Percentiles rank a stretch among this genome's conserved stretches.
These are phyloP conservation scores for Cercospora zeae-maydis DNA, from an alignment of 2,329 filamentous ascomycete species.

Conservation along the genomic window DNA sequence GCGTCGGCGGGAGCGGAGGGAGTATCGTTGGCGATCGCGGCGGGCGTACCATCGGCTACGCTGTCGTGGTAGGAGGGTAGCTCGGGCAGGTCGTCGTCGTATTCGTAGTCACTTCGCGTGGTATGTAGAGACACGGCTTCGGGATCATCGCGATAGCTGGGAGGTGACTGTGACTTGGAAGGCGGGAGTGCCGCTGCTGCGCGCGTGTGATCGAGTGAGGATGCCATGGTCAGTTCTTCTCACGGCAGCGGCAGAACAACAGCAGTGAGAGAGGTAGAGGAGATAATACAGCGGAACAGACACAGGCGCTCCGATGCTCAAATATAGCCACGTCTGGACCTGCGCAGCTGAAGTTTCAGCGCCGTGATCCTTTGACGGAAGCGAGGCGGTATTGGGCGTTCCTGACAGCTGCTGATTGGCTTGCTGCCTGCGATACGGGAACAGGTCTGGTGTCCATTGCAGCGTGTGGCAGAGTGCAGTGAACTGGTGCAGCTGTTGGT, in stretches of 20 bases:
- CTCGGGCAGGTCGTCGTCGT: conserved; percentile 24
- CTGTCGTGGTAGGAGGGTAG: conserved; percentile 33
- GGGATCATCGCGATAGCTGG: conserved; percentile 25
- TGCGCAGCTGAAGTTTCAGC: neutral
- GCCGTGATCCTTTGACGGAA: conserved; percentile 1
- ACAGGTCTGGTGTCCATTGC: neutral
- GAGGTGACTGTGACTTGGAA: neutral
- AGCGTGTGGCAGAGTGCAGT: neutral
- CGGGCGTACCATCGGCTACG: conserved; percentile 22
- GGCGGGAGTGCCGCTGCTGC: conserved; percentile 9
- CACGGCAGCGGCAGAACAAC: too few species aligned
- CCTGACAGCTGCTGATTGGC: neutral
- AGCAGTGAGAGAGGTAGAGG: too few species aligned
- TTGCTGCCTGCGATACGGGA: neutral
- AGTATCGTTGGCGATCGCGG: neutral
- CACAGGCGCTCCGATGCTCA: neutral
- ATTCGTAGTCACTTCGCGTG: conserved; percentile 30
- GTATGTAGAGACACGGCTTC: conserved; percentile 33
- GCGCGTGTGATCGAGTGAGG: conserved; percentile 8
- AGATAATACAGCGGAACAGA: too few species aligned
- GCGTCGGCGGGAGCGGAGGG: conserved; percentile 12
- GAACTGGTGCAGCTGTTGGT: too few species aligned
- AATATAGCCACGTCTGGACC: neutral
- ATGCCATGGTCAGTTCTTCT: neutral
- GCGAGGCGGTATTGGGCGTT: neutral